Percentiles rank a stretch among this genome's conserved stretches.
These are phyloP conservation scores for Fusarium stilboides DNA, from an alignment of 2,329 filamentous ascomycete species.

Conservation along the genomic window DNA sequence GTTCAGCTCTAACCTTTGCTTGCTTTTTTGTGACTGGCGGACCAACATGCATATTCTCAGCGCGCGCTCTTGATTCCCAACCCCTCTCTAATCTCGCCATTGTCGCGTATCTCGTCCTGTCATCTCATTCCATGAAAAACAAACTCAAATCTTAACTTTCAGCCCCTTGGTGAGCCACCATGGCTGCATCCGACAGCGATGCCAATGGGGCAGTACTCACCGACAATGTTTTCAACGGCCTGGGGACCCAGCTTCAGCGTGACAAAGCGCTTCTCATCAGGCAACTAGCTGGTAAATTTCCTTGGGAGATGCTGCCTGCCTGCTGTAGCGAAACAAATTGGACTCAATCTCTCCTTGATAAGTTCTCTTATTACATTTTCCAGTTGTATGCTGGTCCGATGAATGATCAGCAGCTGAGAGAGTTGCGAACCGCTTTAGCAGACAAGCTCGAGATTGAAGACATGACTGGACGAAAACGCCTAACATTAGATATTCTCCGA, in stretches of 20 bases:
- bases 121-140: background rate
- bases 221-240: background rate
- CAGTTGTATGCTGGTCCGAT: background rate
- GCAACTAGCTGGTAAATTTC: background rate
- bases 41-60: background rate
- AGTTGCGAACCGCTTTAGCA: background rate
- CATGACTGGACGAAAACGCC: background rate
- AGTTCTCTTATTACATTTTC: background rate
- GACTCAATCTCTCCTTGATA: background rate
- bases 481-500: background rate
- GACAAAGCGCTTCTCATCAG: background rate
- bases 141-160: background rate
- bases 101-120: background rate
- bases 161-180: background rate
- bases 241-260: background rate
- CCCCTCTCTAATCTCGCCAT: background rate
- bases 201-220: background rate
- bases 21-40: too few relatives aligned
- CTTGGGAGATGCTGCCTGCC: background rate
- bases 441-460: background rate
- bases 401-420: background rate
- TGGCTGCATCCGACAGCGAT: background rate
- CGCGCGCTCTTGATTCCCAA: background rate
- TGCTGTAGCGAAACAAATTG: background rate
- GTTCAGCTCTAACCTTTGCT: too few relatives aligned